phyloP scores from a whole-genome alignment of 345 rosid genomes.

The Eucalyptus polybractea region DNA sequence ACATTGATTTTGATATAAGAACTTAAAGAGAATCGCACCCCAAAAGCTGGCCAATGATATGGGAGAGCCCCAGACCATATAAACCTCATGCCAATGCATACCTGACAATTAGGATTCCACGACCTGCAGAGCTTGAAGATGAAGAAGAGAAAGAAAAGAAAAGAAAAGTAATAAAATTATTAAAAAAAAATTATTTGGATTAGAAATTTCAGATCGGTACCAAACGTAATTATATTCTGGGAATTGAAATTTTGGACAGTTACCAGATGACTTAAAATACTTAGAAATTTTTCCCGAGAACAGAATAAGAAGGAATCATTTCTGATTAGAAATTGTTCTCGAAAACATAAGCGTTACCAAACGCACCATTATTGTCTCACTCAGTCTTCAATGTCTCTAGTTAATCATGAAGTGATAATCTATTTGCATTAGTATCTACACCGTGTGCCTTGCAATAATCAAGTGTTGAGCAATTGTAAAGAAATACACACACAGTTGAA shows the following conservation, averaged over 20 bases:
- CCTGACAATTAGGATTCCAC: background rate
- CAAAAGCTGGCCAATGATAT: background rate
- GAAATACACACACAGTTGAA: background rate
- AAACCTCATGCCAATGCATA: background rate
- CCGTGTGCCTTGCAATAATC: background rate
- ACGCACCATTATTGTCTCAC: no score
- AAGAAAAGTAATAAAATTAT: no score
- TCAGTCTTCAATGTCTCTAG: background rate
- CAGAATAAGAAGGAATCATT: rapidly evolving
- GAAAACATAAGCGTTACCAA: rapidly evolving
- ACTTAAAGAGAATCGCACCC: background rate
- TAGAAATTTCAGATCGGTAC: rapidly evolving
- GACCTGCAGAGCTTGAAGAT: background rate
- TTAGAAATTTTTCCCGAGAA: rapidly evolving
- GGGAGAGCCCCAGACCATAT: background rate
- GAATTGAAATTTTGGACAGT: rapidly evolving
- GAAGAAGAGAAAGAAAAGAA: background rate
- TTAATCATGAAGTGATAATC: background rate
- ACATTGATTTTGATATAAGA: background rate
- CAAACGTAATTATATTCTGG: rapidly evolving
- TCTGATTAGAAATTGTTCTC: rapidly evolving
- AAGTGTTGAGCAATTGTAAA: background rate
- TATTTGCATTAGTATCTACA: background rate
- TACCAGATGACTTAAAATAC: rapidly evolving
- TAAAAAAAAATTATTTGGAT: no score